These are phyloP conservation scores for Manihot esculenta DNA, from an alignment of 441 rosid genomes.

Conservation along the genomic window DNA sequence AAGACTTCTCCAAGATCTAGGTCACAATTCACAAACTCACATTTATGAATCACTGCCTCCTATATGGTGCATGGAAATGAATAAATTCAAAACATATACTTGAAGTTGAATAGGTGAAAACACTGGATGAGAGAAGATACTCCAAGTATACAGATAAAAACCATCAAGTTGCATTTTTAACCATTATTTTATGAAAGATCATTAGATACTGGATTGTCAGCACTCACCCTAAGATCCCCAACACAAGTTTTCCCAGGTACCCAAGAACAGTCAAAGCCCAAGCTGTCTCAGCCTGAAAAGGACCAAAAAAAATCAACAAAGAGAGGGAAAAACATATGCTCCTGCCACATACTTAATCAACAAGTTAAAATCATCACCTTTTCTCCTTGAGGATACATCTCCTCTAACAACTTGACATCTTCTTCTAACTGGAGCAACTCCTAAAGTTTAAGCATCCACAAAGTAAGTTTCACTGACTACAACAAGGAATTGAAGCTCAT, in stretches of 20 bases:
- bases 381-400: constrained; percentile 99
- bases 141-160: background rate
- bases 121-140: background rate
- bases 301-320: constrained; percentile 20
- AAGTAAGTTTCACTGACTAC: constrained; percentile 17
- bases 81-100: constrained; percentile 4
- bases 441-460: constrained; percentile 41
- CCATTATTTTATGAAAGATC: background rate
- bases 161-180: background rate
- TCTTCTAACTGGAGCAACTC: constrained; percentile 93
- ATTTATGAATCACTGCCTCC: background rate
- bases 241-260: constrained; percentile 85
- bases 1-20: background rate
- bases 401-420: constrained; percentile 95
- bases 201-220: constrained; percentile 16
- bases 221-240: constrained; percentile 90
- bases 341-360: constrained; percentile 2
- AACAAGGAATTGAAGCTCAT: background rate
- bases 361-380: constrained; percentile 46
- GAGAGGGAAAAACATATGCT: background rate
- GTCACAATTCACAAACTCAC: constrained; percentile 4
- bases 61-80: background rate
- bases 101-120: background rate
- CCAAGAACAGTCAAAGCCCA: constrained; percentile 99
- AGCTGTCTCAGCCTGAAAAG: constrained; percentile 85